Conservation (phyloP, 1,139 yeast species). For the Debaryomycetaceae sp. region DNA sequence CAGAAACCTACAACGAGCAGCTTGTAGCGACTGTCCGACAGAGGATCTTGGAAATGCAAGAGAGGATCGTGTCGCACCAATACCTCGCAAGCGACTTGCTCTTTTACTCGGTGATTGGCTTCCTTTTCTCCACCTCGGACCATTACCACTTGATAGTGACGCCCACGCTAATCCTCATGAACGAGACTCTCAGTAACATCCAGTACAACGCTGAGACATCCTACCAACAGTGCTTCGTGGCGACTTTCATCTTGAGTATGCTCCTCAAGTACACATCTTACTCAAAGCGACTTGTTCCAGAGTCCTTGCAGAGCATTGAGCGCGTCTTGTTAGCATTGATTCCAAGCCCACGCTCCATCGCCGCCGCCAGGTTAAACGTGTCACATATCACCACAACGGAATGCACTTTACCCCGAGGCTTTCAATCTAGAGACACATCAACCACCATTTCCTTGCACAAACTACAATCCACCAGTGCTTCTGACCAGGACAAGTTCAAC, state of each 20-base stretch:
- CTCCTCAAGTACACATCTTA: conserved; percentile 70
- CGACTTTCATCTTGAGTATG: conserved; percentile 62
- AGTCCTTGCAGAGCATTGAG: conserved; percentile 58
- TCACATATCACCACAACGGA: conserved; percentile 11
- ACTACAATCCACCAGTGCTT: not conserved
- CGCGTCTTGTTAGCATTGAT: conserved; percentile 44
- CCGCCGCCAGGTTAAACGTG: conserved; percentile 11
- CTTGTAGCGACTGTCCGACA: conserved; percentile 46
- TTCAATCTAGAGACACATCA: not conserved
- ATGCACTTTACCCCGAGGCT: conserved; percentile 6
- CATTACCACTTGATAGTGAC: conserved; percentile 90
- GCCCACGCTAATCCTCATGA: conserved; percentile 71
- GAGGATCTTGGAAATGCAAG: conserved; percentile 42
- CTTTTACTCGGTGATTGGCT: conserved; percentile 67
- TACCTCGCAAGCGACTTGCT: conserved; percentile 54
- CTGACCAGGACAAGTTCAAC: conserved; percentile 5
- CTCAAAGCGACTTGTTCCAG: conserved; percentile 81
- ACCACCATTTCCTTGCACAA: conserved; percentile 1
- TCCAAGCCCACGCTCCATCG: conserved; percentile 36
- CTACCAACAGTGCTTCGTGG: conserved; percentile 35
- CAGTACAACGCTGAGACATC: conserved; percentile 40
- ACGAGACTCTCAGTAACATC: conserved; percentile 51
- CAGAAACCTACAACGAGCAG: conserved; percentile 62
- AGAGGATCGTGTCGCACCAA: conserved; percentile 28
- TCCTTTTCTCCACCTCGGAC: conserved; percentile 88